A percentile compares a stretch with the other conserved stretches of the same genome.
phyloP scores from a whole-genome alignment of 352 stramenopile genomes.

The Elongisporangium anandrum region DNA sequence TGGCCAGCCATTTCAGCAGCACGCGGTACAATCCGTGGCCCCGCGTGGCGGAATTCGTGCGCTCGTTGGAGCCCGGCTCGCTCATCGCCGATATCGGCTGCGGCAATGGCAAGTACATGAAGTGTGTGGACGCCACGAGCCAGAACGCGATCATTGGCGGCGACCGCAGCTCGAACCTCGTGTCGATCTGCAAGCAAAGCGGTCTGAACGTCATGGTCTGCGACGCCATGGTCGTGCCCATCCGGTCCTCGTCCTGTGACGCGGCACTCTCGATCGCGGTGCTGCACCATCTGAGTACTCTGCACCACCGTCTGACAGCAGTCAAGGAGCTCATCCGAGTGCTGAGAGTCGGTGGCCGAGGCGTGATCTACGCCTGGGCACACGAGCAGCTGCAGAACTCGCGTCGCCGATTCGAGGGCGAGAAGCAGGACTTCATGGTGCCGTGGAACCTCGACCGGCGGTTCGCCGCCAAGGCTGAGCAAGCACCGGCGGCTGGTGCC shows the following conservation, averaged over 20 bases:
- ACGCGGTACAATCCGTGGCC: slow-evolving; percentile 87
- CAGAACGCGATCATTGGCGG: slow-evolving; percentile 52
- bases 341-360: slow-evolving; percentile 55
- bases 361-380: slow-evolving; percentile 85
- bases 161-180: slow-evolving; percentile 62
- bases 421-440: slow-evolving; percentile 84
- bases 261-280: slow-evolving; percentile 82
- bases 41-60: slow-evolving; percentile 63
- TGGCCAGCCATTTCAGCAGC: slow-evolving; percentile 80
- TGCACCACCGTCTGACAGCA: slow-evolving; percentile 57
- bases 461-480: slow-evolving; percentile 27
- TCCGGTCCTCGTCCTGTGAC: slow-evolving; percentile 71
- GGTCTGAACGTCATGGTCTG: slow-evolving; percentile 72
- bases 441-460: slow-evolving; percentile 85
- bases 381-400: slow-evolving; percentile 80
- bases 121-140: slow-evolving; percentile 45
- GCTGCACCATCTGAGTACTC: slow-evolving; percentile 79
- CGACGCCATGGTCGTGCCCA: slow-evolving; percentile 67
- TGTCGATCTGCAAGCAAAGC: slow-evolving; percentile 52
- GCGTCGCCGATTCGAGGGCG: slow-evolving; percentile 64
- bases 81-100: slow-evolving; percentile 81
- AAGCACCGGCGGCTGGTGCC: background rate
- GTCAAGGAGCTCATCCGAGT: slow-evolving; percentile 79
- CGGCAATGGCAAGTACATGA: slow-evolving; percentile 89
- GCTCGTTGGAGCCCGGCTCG: slow-evolving; percentile 44